These are phyloP conservation scores for Solanum corneliomulleri DNA, from an alignment of 257 asterid species.

Conservation along the genomic window DNA sequence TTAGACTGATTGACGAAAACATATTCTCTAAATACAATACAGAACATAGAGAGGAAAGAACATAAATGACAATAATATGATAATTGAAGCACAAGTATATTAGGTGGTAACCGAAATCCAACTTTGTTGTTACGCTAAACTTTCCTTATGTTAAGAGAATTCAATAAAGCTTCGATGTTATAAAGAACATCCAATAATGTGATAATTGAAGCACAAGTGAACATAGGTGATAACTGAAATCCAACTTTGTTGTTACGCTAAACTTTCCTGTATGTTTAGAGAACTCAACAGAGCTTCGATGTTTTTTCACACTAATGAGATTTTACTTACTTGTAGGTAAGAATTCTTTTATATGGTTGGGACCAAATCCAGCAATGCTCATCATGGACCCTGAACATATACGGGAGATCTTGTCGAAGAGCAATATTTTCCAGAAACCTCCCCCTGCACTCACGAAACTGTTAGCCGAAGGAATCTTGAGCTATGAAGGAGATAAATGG, in stretches of 20 bases:
- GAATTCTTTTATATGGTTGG: conserved; percentile 9
- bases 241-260: too few species aligned
- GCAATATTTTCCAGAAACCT: conserved; percentile 6
- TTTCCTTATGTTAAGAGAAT: too few species aligned
- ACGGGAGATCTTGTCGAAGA: conserved; percentile 9
- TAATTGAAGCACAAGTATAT: too few species aligned
- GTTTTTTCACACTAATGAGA: background rate
- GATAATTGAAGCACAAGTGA: too few species aligned
- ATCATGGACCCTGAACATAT: conserved; percentile 10
- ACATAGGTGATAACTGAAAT: too few species aligned
- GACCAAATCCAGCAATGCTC: conserved; percentile 12
- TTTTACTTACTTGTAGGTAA: conserved; percentile 1
- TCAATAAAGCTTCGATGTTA: background rate
- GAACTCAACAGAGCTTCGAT: background rate
- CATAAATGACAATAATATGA: background rate
- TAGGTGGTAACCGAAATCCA: too few species aligned
- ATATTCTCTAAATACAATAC: too few species aligned
- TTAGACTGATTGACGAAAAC: too few species aligned
- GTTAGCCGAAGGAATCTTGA: background rate
- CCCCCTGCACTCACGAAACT: background rate
- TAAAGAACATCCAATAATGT: too few species aligned
- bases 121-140: too few species aligned
- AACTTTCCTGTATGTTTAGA: too few species aligned
- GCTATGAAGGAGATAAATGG: conserved; percentile 10
- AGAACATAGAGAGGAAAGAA: background rate